Evolutionary conservation across 768 basidiomycete species (phyloP), one percentile per base, ranked within the genome.

Genomic region (Sporobolomyces pararoseus): DNA sequence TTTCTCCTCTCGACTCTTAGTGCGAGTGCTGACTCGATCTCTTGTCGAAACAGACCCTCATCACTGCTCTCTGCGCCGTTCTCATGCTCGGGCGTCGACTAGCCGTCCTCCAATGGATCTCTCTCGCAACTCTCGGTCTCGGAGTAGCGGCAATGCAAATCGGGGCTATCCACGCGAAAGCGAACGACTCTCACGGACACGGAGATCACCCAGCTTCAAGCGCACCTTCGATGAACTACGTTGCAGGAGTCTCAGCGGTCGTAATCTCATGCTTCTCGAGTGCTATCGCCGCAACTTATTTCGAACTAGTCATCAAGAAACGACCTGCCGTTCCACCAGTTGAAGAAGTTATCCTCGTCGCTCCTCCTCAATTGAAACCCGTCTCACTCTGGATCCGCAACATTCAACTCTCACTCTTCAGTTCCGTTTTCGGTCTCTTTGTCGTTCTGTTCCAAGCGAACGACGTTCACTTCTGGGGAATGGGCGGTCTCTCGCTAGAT

Each of bases 111-210:
- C 72, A 73, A 44, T 73, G 72, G 72, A 13, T 66, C 37, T 62
- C 72, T 21, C 72, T 73, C 68, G 50, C 63, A 31, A 54, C 64
- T 2, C 72, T 73, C 68, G 72, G 72, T 9, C 55, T 66, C 27
- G 72, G 72, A 23, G 67, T 69, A 35, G 72, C 67, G 16, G 63
- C 67, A 27, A 73, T 73, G 72, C 72, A 73, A 49, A 57, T 73
- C 37, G 72, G 72, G 23, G 72, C 68, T 7, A 66, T 69, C 21
- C 47, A 66, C 57, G 67, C 65, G 25, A 63, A 61, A 32, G 54
- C 64, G 16, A 57, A 47, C 61, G 61, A 62, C 49, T 50, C 58
- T 44, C 66, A 63, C 57, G 60, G 34, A 14, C 68, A 66, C 49
- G 63, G 61, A 19, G 29, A 55, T 29, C 63, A 62, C 31, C 49